Evolutionary conservation across 1,284 basidiomycete species (phyloP), one percentile per base, ranked within the genome.

Genomic region (Papiliotrema flavescens): DNA sequence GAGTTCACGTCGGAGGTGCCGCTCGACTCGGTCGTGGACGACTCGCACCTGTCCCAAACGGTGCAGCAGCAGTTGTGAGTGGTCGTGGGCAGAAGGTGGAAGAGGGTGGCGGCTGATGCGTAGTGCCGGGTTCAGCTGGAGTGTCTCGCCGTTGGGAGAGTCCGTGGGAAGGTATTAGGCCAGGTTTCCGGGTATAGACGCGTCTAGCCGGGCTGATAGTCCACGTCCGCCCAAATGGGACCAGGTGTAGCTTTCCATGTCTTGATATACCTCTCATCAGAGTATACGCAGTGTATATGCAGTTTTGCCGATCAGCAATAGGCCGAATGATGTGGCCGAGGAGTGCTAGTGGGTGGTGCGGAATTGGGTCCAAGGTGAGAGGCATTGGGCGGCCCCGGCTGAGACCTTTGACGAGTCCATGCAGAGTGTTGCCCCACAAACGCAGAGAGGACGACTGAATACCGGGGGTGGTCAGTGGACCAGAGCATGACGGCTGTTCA

Each of bases 1-100:
- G 92, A 96, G 76, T 96, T 96, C 73, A 95, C 92, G 22, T 88
- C 85, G 59, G 93, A 97, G 74, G 87, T 90, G 59, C 88, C 93
- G 2, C 85, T 90, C 70, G 93, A 97, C 75, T 93, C 90, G 11
- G 91, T 96, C 52, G 93, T 97, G 26, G 89, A 90, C 61, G 90
- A 91, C 69, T 92, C 90, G 9, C 89, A 89, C 53, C 79, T 97
- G 32, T 91, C 89, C 11, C 88, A 95, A 80, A 96, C 91, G 0
- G 90, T 96, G 2, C 93, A 97, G 64, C 90, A 93, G 69, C 90
- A 93, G 76, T 97, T 97, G 82, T 83, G 82, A 68, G 90, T 87
- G 28, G 11, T 11, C 22, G 11, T n/a, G 39, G 19, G 39, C 17
- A 9, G 17, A 9, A 39, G 17, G 22, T 14, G 13, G 3, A 35